phyloP scores from a whole-genome alignment of 2,329 filamentous ascomycete genomes.

The Annulohypoxylon truncatum region DNA sequence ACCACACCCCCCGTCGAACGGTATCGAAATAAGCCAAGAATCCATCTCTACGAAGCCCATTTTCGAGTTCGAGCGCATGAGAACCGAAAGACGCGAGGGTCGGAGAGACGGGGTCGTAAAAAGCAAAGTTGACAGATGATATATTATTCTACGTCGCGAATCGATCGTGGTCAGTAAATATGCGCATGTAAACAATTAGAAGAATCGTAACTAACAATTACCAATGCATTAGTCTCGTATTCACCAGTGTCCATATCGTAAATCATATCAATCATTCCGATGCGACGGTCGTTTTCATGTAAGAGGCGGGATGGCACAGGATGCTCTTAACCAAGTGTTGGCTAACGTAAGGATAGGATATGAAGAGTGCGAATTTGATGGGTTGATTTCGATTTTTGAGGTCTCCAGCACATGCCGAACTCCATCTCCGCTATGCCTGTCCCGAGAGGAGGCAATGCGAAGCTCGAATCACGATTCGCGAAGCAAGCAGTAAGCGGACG shows the following conservation, averaged over 20 bases:
- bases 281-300: slow-evolving; percentile 39
- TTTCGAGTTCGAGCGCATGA: slow-evolving; percentile 64
- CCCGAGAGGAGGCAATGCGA: slow-evolving; percentile 27
- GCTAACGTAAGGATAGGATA: slow-evolving; percentile 21
- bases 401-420: slow-evolving; percentile 47
- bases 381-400: slow-evolving; percentile 42
- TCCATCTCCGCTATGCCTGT: slow-evolving; percentile 46
- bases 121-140: slow-evolving; percentile 64
- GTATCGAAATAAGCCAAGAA: slow-evolving; percentile 66
- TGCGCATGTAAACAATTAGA: background rate
- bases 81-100: slow-evolving; percentile 58
- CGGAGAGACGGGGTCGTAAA: slow-evolving; percentile 64
- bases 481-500: slow-evolving; percentile 4
- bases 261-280: slow-evolving; percentile 49
- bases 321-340: slow-evolving; percentile 2
- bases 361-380: slow-evolving; percentile 24
- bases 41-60: slow-evolving; percentile 62
- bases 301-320: slow-evolving; percentile 23
- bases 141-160: slow-evolving; percentile 63
- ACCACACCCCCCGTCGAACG: slow-evolving; percentile 64
- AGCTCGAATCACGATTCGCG: slow-evolving; percentile 6
- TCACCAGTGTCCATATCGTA: slow-evolving; percentile 72
- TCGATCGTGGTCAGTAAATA: slow-evolving; percentile 31
- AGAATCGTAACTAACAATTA: slow-evolving; percentile 60
- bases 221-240: slow-evolving; percentile 71